These are phyloP conservation scores for Daedalea quercina DNA, from an alignment of 768 basidiomycete genomes.

Conservation along the genomic window DNA sequence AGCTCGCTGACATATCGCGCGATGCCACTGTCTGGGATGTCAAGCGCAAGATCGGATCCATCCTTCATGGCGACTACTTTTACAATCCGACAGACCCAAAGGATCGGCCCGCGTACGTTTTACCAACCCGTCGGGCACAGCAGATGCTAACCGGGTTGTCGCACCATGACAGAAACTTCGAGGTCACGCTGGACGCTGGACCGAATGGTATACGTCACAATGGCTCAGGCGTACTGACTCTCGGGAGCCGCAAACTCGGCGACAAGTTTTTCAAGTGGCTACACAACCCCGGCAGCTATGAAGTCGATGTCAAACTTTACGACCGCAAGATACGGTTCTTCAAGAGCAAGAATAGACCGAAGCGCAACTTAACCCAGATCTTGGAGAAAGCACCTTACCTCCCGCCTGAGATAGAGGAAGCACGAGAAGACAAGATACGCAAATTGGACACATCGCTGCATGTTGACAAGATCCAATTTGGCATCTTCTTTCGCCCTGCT, in stretches of 20 bases:
- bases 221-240: constrained; percentile 36
- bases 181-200: constrained; percentile 44
- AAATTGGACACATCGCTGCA: constrained; percentile 44
- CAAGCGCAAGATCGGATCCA: constrained; percentile 44
- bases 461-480: constrained; percentile 61
- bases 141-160: neutral
- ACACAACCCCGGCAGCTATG: constrained; percentile 20
- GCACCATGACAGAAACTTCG: constrained; percentile 45
- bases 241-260: constrained; percentile 28
- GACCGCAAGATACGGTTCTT: constrained; percentile 15
- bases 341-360: constrained; percentile 3
- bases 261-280: constrained; percentile 41
- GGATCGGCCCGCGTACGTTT: constrained; percentile 16
- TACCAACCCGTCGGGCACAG: neutral
- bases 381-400: constrained; percentile 28
- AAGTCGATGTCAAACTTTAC: constrained; percentile 14
- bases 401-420: constrained; percentile 23
- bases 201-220: constrained; percentile 48
- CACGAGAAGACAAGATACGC: constrained; percentile 29
- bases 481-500: constrained; percentile 40
- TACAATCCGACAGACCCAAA: constrained; percentile 27
- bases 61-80: constrained; percentile 54
- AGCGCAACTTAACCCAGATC: constrained; percentile 3
- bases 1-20: constrained; percentile 25
- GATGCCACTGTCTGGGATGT: constrained; percentile 48